Evolutionary conservation across 2,329 filamentous ascomycete species (phyloP), one percentile per base, ranked within the genome.

Genomic region (Arthrobotrys megalospora): DNA sequence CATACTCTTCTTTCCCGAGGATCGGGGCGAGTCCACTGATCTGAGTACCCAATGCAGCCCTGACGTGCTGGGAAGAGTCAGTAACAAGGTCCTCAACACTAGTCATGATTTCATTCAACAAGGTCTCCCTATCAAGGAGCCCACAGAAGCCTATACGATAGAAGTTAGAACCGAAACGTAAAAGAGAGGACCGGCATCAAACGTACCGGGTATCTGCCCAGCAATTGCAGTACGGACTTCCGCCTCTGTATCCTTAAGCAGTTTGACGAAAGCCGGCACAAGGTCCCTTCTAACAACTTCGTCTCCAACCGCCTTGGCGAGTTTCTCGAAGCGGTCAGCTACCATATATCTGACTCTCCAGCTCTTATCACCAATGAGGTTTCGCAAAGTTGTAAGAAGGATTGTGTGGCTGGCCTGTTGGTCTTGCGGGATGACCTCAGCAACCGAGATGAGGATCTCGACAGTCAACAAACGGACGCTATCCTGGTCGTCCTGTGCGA

Each of bases 261-360:
- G 90, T 87, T 97, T 98, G 80, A 98, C 94, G 83, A 99, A 99
- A 8, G 96, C 93, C 38, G 96, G 96, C 11, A 98, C 95, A 81
- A 99, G 89, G 85, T 99, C 96, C 83, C 96, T 89, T 77, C 92
- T 92, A 64, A 99, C 91, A 73, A 98, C 94, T 86, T 99, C 96
- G 82, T 98, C 95, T 83, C 98, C 94, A 63, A 99, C 96, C 36
- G 96, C 96, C 87, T 97, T 98, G 80, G 96, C 96, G 84, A 99
- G 97, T 94, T 98, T 97, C 86, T 99, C 96, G 83, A 97, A 99
- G 84, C 94, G 90, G 85, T 99, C 96, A 60, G 96, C 96, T 82
- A 99, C 96, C 96, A 99, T 99, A 86, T 98, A 99, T 84, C 96
- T 90, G 78, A 99, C 96, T 83, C 96, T 91, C 96, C 96, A 99